A percentile compares a stretch with the other conserved stretches of the same genome.
These are phyloP conservation scores for Jamesozyma lodderae DNA, from an alignment of 805 yeast species.

Conservation along the genomic window DNA sequence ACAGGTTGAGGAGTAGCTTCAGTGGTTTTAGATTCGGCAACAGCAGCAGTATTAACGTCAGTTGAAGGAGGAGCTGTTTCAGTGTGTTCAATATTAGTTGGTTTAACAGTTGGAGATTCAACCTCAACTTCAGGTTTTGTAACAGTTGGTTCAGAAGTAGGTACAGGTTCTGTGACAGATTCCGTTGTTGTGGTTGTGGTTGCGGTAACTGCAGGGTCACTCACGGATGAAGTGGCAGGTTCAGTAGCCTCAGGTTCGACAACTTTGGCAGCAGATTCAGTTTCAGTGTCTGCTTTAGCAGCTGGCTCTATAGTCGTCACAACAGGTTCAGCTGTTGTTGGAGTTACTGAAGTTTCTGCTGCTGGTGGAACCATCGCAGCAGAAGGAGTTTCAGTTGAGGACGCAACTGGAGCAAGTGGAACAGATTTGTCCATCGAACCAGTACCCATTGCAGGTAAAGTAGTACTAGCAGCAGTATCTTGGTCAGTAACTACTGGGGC, in stretches of 20 bases:
- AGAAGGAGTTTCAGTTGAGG: background rate
- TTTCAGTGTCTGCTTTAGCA: background rate
- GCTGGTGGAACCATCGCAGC: constrained; percentile 1
- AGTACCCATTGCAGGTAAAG: background rate
- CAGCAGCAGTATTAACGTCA: background rate
- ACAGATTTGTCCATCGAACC: background rate
- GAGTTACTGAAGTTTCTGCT: constrained; percentile 3
- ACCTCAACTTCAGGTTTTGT: background rate
- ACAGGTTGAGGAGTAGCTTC: background rate
- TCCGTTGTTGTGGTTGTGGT: constrained; percentile 1
- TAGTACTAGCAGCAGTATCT: background rate
- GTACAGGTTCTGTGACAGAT: constrained; percentile 3
- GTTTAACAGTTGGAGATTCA: background rate
- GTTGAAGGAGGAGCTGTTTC: background rate
- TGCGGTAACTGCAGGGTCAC: too few relatives aligned
- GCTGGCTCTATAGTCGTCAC: background rate
- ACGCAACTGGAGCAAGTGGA: background rate
- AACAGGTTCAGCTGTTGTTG: constrained; percentile 1
- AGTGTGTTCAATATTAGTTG: background rate
- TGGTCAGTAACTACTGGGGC: background rate
- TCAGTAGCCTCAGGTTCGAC: background rate
- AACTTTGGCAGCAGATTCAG: background rate
- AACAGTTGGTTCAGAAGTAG: background rate
- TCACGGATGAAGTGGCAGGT: background rate
- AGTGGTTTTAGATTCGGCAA: background rate